Percentiles rank a stretch among this genome's conserved stretches.
phyloP scores from a whole-genome alignment of 169 alveolate species.

The Ichthyophthirius multifiliis region DNA sequence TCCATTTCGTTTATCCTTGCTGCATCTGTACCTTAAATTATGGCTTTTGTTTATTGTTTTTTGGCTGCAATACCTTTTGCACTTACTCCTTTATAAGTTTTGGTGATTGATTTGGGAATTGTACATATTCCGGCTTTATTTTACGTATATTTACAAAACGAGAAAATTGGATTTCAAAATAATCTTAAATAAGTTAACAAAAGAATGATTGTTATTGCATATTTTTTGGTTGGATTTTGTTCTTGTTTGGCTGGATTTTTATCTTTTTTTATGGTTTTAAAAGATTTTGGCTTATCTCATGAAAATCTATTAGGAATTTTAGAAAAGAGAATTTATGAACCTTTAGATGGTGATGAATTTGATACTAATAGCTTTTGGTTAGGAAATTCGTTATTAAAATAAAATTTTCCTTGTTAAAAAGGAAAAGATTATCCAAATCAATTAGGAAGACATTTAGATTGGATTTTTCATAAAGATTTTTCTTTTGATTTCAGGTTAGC shows the following conservation, averaged over 20 bases:
- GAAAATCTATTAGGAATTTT: not conserved
- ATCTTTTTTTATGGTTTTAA: not conserved
- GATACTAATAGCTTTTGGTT: not conserved
- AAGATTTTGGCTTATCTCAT: not conserved
- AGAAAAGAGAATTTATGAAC: not conserved
- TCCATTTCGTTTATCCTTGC: slow-evolving; percentile 33
- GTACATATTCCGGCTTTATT: not conserved
- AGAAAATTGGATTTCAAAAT: not conserved
- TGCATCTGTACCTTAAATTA: slow-evolving; percentile 24
- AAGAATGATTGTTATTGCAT: not conserved
- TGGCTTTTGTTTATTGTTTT: slow-evolving; percentile 37
- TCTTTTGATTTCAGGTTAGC: not conserved
- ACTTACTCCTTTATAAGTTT: not conserved
- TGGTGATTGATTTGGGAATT: not conserved
- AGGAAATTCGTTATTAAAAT: not conserved
- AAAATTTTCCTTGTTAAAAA: not conserved
- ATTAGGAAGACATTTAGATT: not conserved
- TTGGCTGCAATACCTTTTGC: slow-evolving; percentile 41
- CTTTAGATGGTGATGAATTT: not conserved
- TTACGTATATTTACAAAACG: not conserved
- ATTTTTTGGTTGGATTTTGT: not conserved
- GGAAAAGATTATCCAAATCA: not conserved
- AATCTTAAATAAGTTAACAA: not conserved
- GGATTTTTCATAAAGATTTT: not conserved
- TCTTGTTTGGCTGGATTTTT: not conserved